A percentile compares a stretch with the other conserved stretches of the same genome.
Evolutionary conservation across 495 filamentous ascomycete genomes (phyloP).

Genomic region (Tetracladium setigerum): DNA sequence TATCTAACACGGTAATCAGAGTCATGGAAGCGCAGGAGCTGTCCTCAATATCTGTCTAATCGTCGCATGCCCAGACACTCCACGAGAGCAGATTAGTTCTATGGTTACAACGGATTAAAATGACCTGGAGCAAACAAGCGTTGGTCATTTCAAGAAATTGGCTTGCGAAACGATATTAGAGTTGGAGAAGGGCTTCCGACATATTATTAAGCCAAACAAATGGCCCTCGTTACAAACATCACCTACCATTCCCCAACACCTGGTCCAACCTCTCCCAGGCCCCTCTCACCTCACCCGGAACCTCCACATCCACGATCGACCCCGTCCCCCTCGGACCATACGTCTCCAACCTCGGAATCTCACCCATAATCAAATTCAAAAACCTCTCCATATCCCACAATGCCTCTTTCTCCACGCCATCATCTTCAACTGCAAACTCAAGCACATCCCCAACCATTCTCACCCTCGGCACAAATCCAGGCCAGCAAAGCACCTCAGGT

Average conservation of each 20-base stretch:
- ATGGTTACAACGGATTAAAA: too few relatives aligned
- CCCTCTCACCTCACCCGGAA: conserved; percentile 24
- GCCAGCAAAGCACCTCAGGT: conserved; percentile 26
- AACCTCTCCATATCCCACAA: conserved; percentile 23
- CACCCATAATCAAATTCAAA: conserved; percentile 10
- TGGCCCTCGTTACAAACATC: neutral
- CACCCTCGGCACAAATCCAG: conserved; percentile 25
- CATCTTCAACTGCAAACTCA: conserved; percentile 11
- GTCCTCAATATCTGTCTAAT: too few relatives aligned
- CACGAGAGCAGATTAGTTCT: too few relatives aligned
- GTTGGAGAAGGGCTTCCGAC: too few relatives aligned
- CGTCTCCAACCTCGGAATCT: conserved; percentile 21
- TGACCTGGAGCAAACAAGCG: too few relatives aligned
- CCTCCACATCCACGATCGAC: conserved; percentile 31
- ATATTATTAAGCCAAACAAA: too few relatives aligned
- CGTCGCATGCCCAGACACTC: too few relatives aligned
- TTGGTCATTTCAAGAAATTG: too few relatives aligned
- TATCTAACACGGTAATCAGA: too few relatives aligned
- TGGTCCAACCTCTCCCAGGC: conserved; percentile 17
- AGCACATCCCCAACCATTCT: neutral
- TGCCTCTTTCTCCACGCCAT: neutral
- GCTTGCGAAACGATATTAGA: too few relatives aligned
- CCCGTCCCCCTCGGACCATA: conserved; percentile 31
- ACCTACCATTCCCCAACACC: conserved; percentile 2
- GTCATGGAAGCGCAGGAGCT: too few relatives aligned